Conservation (phyloP, 2,329 filamentous ascomycete species). For the Pseudogymnoascus sp. region DNA sequence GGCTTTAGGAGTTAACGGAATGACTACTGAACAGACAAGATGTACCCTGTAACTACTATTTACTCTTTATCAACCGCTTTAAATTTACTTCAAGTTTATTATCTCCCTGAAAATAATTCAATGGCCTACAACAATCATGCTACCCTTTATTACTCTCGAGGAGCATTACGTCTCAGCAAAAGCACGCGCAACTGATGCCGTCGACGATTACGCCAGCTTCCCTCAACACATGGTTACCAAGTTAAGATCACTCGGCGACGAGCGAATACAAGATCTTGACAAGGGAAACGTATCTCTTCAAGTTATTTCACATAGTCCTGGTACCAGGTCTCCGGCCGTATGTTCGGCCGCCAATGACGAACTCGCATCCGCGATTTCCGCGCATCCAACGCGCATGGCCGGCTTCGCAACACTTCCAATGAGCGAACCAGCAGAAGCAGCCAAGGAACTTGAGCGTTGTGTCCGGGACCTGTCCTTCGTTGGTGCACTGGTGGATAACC, state of each 20-base stretch:
- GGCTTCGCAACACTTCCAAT: slow-evolving; percentile 37
- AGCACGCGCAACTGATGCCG: not conserved
- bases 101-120: not conserved
- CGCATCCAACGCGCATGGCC: slow-evolving; percentile 31
- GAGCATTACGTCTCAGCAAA: slow-evolving; percentile 29
- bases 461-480: slow-evolving; percentile 38
- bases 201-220: slow-evolving; percentile 21
- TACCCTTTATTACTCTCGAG: slow-evolving; percentile 34
- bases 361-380: slow-evolving; percentile 24
- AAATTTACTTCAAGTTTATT: not conserved
- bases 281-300: slow-evolving; percentile 18
- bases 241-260: slow-evolving; percentile 22
- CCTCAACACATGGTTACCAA: slow-evolving; percentile 19
- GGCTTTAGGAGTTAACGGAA: not conserved
- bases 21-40: not conserved
- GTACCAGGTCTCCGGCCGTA: slow-evolving; percentile 11
- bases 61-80: not conserved
- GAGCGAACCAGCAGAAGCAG: slow-evolving; percentile 29
- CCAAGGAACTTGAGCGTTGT: slow-evolving; percentile 31
- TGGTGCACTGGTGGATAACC: slow-evolving; percentile 40
- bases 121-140: not conserved
- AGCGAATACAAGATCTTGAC: slow-evolving; percentile 22
- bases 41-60: not conserved
- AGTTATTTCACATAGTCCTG: slow-evolving; percentile 24
- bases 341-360: slow-evolving; percentile 27